Percentiles rank a stretch among this genome's conserved stretches.
These are phyloP conservation scores for Cornus florida DNA, from an alignment of 148 eudicot species.

Conservation along the genomic window DNA sequence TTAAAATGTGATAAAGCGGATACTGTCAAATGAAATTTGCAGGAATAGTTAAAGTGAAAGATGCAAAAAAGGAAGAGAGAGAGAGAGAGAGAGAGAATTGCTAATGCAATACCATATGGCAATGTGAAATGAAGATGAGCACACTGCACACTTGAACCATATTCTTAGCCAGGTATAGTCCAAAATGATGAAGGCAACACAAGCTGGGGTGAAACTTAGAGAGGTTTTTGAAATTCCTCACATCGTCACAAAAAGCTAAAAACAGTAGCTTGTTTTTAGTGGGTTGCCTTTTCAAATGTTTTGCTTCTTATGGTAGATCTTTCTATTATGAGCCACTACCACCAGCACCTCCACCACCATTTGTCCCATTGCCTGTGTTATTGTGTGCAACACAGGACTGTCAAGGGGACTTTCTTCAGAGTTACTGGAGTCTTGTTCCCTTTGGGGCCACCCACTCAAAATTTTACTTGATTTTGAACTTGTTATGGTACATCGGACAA, in stretches of 20 bases:
- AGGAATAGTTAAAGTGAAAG: background rate
- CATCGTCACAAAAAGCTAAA: slow-evolving; percentile 27
- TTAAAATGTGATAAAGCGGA: background rate
- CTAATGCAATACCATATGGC: slow-evolving; percentile 4
- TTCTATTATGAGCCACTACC: slow-evolving; percentile 62
- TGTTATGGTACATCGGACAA: background rate
- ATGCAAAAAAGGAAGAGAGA: background rate
- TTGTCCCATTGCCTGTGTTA: slow-evolving; percentile 42
- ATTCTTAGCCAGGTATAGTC: slow-evolving; percentile 10
- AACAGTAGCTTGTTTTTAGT: slow-evolving; percentile 29
- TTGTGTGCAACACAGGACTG: slow-evolving; percentile 21
- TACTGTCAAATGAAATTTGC: background rate
- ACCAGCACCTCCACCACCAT: slow-evolving; percentile 51
- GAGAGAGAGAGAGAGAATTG: background rate
- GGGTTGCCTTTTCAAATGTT: slow-evolving; percentile 39
- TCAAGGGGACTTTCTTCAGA: slow-evolving; percentile 19
- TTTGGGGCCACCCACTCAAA: background rate
- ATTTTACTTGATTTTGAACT: background rate
- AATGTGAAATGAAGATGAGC: slow-evolving; percentile 1
- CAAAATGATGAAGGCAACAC: background rate
- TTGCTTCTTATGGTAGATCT: slow-evolving; percentile 35
- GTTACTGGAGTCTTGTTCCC: slow-evolving; percentile 2
- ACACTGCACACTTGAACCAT: slow-evolving; percentile 20
- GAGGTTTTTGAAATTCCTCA: slow-evolving; percentile 19
- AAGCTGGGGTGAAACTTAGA: slow-evolving; percentile 20